Conservation (phyloP, 768 basidiomycete genomes). For the Phanerochaete sordida region DNA sequence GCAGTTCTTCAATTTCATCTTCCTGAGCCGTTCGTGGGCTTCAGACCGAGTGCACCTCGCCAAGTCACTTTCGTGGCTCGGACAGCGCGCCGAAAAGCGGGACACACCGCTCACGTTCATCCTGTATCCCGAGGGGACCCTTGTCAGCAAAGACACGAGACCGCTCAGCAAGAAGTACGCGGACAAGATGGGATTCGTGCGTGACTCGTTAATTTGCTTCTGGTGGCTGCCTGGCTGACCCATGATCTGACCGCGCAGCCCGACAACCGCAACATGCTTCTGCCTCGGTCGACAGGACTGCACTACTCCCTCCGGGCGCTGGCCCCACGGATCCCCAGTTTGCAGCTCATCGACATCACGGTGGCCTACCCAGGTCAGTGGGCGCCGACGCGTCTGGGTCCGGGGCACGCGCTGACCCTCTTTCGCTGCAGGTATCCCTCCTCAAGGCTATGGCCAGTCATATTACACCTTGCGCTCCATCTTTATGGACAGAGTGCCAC, state of each 20-base stretch:
- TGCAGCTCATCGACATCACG: slow-evolving; percentile 89
- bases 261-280: slow-evolving; percentile 76
- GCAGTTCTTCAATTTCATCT: slow-evolving; percentile 94
- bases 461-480: slow-evolving; percentile 90
- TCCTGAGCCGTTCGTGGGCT: slow-evolving; percentile 88
- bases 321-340: slow-evolving; percentile 66
- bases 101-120: slow-evolving; percentile 77
- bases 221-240: neutral
- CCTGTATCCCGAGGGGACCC: slow-evolving; percentile 94
- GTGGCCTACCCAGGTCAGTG: slow-evolving; percentile 81
- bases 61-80: slow-evolving; percentile 63
- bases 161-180: slow-evolving; percentile 86
- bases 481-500: slow-evolving; percentile 75
- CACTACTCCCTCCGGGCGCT: slow-evolving; percentile 82
- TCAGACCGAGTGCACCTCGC: slow-evolving; percentile 72
- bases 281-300: slow-evolving; percentile 91
- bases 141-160: slow-evolving; percentile 82
- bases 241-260: slow-evolving; percentile 39
- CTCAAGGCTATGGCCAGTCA: slow-evolving; percentile 77
- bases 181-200: slow-evolving; percentile 82
- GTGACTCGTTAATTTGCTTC: slow-evolving; percentile 29
- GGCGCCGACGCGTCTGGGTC: neutral
- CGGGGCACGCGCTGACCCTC: neutral
- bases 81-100: slow-evolving; percentile 60
- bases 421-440: slow-evolving; percentile 61